Evolutionary conservation across 768 basidiomycete species (phyloP).

Genomic region (Boletus fagicola): DNA sequence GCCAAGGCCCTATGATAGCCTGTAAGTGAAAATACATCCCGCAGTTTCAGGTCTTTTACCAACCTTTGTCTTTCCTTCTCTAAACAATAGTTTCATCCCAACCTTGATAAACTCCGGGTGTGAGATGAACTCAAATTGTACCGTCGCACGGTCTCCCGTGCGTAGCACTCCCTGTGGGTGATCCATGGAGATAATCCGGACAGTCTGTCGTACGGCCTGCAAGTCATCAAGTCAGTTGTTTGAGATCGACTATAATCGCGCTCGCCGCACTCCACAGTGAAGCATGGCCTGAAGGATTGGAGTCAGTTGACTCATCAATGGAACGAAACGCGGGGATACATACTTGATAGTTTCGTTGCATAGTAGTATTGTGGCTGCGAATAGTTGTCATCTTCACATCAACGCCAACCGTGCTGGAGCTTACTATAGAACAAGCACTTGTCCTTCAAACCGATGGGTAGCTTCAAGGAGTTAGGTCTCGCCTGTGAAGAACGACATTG

Average conservation of each 20-base stretch:
- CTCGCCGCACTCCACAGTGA: slow-evolving; percentile 75
- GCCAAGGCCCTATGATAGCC: slow-evolving; percentile 58
- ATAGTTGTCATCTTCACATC: slow-evolving; percentile 2
- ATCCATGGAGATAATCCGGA: slow-evolving; percentile 87
- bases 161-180: slow-evolving; percentile 85
- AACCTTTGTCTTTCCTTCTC: slow-evolving; percentile 96
- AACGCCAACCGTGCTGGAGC: slow-evolving; percentile 24
- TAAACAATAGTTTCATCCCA: slow-evolving; percentile 89
- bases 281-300: slow-evolving; percentile 67
- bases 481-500: not conserved
- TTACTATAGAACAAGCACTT: slow-evolving; percentile 90
- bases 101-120: slow-evolving; percentile 90
- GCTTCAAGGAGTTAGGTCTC: slow-evolving; percentile 41
- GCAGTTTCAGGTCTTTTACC: slow-evolving; percentile 14
- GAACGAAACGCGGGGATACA: slow-evolving; percentile 14
- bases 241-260: not conserved
- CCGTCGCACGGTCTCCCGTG: slow-evolving; percentile 92
- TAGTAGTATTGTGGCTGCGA: slow-evolving; percentile 81
- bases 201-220: slow-evolving; percentile 90
- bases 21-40: slow-evolving; percentile 9
- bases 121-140: slow-evolving; percentile 93
- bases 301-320: not conserved
- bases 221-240: slow-evolving; percentile 6
- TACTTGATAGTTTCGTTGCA: slow-evolving; percentile 91
- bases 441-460: slow-evolving; percentile 84